Evolutionary conservation across 345 rosid genomes (phyloP).

Genomic region (Brassica napus): DNA sequence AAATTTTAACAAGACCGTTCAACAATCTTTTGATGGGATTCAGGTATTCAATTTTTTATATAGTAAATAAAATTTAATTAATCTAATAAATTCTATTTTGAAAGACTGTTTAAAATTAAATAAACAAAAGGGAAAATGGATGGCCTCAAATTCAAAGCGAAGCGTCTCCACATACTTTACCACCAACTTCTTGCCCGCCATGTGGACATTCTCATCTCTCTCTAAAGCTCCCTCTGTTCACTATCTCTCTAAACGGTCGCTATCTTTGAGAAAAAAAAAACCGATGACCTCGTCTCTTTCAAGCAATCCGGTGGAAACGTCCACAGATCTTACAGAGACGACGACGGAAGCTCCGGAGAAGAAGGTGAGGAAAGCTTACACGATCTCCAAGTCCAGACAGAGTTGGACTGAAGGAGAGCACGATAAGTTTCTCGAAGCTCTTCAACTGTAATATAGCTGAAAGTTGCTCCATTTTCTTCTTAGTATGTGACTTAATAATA

Average conservation of each 20-base stretch:
- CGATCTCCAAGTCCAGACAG: conserved; percentile 86
- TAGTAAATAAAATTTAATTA: too few species aligned
- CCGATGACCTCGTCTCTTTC: conserved; percentile 36
- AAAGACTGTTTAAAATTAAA: not conserved
- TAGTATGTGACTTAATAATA: not conserved
- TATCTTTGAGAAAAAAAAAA: not conserved
- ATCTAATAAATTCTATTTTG: too few species aligned
- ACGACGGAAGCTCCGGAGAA: conserved; percentile 50
- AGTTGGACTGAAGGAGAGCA: conserved; percentile 97
- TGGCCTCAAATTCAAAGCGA: conserved; percentile 37
- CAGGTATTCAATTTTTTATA: too few species aligned
- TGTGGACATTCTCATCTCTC: conserved; percentile 16
- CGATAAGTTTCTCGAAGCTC: conserved; percentile 94
- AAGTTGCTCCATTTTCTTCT: not conserved
- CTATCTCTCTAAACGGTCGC: conserved; percentile 20
- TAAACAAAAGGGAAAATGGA: conserved; percentile 13
- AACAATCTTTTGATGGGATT: too few species aligned
- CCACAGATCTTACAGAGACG: conserved; percentile 15
- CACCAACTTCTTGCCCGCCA: conserved; percentile 39
- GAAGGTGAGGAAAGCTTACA: conserved; percentile 86
- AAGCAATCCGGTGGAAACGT: conserved; percentile 23
- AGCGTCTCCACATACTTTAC: conserved; percentile 34
- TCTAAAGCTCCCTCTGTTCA: not conserved
- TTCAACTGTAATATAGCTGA: conserved; percentile 63
- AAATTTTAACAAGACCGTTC: too few species aligned